Conservation (phyloP, 2,329 filamentous ascomycete species). For the Hortaea sp. region DNA sequence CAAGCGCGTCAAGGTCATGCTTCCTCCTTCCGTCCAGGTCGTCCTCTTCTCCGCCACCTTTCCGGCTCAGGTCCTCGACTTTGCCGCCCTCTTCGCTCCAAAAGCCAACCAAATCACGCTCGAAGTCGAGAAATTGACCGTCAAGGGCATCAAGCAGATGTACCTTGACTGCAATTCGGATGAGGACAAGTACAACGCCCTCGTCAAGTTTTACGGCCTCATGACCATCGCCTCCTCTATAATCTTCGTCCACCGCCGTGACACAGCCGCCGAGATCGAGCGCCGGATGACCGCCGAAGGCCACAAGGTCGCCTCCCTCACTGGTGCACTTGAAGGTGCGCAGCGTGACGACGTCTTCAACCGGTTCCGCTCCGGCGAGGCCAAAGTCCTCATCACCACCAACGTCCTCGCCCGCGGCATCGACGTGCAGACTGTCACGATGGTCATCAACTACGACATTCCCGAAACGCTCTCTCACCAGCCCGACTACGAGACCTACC, state of each 20-base stretch:
- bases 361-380: constrained; percentile 72
- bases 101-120: constrained; percentile 79
- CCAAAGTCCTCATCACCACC: constrained; percentile 95
- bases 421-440: constrained; percentile 81
- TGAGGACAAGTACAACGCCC: constrained; percentile 72
- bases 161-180: constrained; percentile 87
- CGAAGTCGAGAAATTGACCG: constrained; percentile 82
- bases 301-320: constrained; percentile 82
- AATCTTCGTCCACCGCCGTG: constrained; percentile 92
- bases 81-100: constrained; percentile 75
- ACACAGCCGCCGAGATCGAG: constrained; percentile 77
- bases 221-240: constrained; percentile 97
- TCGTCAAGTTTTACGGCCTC: constrained; percentile 87
- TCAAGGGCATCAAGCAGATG: constrained; percentile 95
- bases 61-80: constrained; percentile 73
- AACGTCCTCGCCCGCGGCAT: constrained; percentile 95
- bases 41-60: constrained; percentile 95
- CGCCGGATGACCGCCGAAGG: constrained; percentile 77
- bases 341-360: constrained; percentile 78
- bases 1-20: constrained; percentile 68
- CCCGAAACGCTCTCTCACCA: constrained; percentile 47
- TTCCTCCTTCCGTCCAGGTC: constrained; percentile 69
- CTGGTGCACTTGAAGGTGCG: constrained; percentile 73
- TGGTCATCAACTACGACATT: constrained; percentile 90
- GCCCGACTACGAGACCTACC: constrained; percentile 79